Evolutionary conservation across 345 rosid species (phyloP).

Genomic region (Eucalyptus tenuipes): DNA sequence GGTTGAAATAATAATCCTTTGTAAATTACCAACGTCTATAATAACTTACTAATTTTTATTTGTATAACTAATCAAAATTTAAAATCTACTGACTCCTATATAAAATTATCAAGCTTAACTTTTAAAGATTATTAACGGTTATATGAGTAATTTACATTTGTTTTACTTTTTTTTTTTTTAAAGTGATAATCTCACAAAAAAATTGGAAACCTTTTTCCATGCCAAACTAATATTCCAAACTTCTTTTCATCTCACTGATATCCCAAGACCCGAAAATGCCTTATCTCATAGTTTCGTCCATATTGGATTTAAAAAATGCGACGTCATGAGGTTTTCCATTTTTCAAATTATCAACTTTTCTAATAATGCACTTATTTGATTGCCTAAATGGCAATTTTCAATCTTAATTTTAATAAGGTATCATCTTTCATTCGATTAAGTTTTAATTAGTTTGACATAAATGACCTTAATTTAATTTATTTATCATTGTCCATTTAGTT

Average conservation of each 20-base stretch:
- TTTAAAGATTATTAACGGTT: not conserved
- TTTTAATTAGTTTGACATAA: not conserved
- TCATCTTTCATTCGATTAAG: not conserved
- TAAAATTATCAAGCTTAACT: not conserved
- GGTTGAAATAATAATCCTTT: too few relatives aligned
- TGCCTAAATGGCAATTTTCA: not conserved
- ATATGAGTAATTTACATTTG: not conserved
- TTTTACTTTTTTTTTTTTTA: not conserved
- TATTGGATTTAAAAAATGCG: not conserved
- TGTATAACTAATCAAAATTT: too few relatives aligned
- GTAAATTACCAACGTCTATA: not conserved
- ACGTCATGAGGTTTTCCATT: not conserved
- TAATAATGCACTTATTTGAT: not conserved
- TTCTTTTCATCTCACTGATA: not conserved
- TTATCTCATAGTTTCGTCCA: not conserved
- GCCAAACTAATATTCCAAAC: not conserved
- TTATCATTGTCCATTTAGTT: not conserved
- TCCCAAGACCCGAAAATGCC: rapidly evolving
- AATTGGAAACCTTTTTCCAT: not conserved
- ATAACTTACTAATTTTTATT: too few relatives aligned
- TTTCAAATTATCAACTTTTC: not conserved
- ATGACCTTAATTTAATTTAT: not conserved
- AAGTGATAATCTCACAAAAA: not conserved
- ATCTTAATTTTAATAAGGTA: not conserved
- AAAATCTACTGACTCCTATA: too few relatives aligned